A percentile compares a stretch with the other conserved stretches of the same genome.
Conservation (phyloP, 2,329 filamentous ascomycete species). For the Talaromyces sp. region DNA sequence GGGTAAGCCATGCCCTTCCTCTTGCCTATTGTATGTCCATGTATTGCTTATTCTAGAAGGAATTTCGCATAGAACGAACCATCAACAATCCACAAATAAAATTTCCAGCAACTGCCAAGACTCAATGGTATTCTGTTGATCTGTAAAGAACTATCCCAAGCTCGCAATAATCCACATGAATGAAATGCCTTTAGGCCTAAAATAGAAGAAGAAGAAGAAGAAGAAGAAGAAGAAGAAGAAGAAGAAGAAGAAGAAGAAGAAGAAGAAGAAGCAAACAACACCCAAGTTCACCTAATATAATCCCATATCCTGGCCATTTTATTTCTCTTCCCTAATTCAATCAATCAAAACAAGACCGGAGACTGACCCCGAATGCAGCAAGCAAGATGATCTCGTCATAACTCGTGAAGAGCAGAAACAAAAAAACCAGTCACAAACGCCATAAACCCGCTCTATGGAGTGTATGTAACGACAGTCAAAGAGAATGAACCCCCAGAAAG, state of each 20-base stretch:
- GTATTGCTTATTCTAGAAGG: neutral
- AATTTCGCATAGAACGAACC: neutral
- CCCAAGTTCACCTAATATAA: neutral
- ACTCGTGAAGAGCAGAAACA: neutral
- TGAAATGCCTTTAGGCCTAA: too few relatives aligned
- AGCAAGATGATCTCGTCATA: neutral
- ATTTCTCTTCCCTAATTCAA: neutral
- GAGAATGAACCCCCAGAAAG: neutral
- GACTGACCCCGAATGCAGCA: neutral
- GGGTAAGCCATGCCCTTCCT: neutral
- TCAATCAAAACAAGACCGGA: neutral
- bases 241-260: neutral
- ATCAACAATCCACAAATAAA: neutral
- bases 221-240: neutral
- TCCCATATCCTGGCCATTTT: neutral
- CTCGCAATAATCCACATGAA: too few relatives aligned
- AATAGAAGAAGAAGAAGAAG: neutral
- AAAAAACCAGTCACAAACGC: neutral
- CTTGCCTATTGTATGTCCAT: neutral
- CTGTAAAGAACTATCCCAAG: neutral
- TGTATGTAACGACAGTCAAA: neutral
- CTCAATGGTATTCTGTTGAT: neutral
- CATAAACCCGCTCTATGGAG: slow-evolving; percentile 10
- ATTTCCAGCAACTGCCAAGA: neutral
- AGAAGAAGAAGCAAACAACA: neutral